Evolutionary conservation across 768 basidiomycete species (phyloP), one percentile per base, ranked within the genome.

Genomic region (Russula lepida): DNA sequence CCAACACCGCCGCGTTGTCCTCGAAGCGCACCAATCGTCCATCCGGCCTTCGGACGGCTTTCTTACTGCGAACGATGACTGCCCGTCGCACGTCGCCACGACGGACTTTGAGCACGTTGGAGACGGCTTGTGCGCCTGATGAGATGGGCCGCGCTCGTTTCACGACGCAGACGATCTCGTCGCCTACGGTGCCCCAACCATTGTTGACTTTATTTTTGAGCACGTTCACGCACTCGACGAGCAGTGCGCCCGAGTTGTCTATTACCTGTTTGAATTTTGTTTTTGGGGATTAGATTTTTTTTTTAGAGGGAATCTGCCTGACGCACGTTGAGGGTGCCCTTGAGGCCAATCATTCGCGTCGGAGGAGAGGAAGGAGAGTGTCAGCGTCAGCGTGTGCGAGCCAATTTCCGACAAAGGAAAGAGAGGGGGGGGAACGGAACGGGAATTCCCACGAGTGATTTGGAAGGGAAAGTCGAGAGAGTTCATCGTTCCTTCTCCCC

Each of bases 211-310:
- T 98, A 71, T 91, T 85, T 74, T 98, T 98, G 60, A 97, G 79
- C 30, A 98, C 84, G 73, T 98, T 97, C 71, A 98, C 92, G 70
- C 94, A 97, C 78, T 98, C 95, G 44, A 94, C 86, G 63, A 95
- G 77, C 64, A 98, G 80, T 7, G 92, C 95, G 33, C 95, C 95
- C 6, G 95, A 94, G 74, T 98, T 98, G 79, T 98, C 95, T 73
- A 98, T 97, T 66, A 92, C 86, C 91, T 93, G 9, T 56, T 41
- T 43, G 27, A 6, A 19, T 43, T 54, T 27, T 28, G 41, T 41
- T 41, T 41, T 67, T 59, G 12, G 43, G n/a, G 21, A 23, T 25
- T 37, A 37, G n/a, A n/a, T n/a, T n/a, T n/a, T n/a, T n/a, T n/a
- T 17, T 35, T 32, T n/a, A 13, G 13, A 44, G 43, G 2, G 11